Base-by-base conservation (phyloP, 176 grass and related monocot species). In the Triticum timopheevii region DNA sequence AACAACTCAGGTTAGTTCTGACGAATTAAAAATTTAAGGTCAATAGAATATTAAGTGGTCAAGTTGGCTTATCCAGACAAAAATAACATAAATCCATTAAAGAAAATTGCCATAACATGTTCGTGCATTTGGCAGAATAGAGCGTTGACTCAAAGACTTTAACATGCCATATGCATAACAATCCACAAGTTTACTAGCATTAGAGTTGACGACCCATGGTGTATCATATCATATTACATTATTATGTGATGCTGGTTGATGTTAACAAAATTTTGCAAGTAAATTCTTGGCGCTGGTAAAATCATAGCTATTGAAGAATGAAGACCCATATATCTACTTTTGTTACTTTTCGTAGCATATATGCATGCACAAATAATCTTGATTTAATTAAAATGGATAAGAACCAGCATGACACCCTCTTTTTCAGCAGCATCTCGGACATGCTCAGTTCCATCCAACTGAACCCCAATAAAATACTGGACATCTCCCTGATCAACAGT, bases 391-490 rank as follows among this genome's bases (percentile, higher is more conserved):
- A 69, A 88, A 64, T 89, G 49, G 49, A 13, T 44, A 86, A 89
- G 65, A 82, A 96, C 93, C 93, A 98, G 50, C 15, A 87, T 85
- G n/a, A 52, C 79, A 30, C 90, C 87, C 81, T 98, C 92, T 94
- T 89, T 88, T 23, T 87, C 96, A 35, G 96, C 88, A 79, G 82
- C 82, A 65, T 98, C 92, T 5, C 69, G 88, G 65, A 94, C 93
- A 84, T 80, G 90, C 80, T 93, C 92, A n/a, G 89, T 96, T 89
- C 96, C 93, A 88, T 98, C 96, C 83, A 98, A 90, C 75, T 98
- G 93, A 84, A 98, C 92, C 65, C 96, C 93, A 94, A 98, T 98
- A 63, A 98, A 98, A 62, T 98, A 98, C 79, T 98, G 93, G 52
- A 98, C 96, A 86, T 98, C 96, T 62, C 93, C 96, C 93, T 98